Percentiles rank a stretch among this genome's conserved stretches.
Evolutionary conservation across 441 rosid species (phyloP).

Genomic region (Macaranga tanarius): DNA sequence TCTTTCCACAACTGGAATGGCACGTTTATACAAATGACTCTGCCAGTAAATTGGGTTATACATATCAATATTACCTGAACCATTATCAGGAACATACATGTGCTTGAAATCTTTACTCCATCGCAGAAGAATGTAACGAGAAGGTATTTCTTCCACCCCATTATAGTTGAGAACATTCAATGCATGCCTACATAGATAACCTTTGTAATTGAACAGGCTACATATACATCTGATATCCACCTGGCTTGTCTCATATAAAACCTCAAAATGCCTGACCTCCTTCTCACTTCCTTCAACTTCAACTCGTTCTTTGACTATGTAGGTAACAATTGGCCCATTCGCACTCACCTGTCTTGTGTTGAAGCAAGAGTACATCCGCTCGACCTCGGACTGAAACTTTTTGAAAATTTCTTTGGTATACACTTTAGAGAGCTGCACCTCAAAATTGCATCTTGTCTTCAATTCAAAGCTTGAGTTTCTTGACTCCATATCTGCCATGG

Average conservation of each 20-base stretch:
- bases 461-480: conserved; percentile 36
- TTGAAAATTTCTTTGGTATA: conserved; percentile 40
- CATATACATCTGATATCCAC: conserved; percentile 54
- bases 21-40: conserved; percentile 30
- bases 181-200: conserved; percentile 56
- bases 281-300: conserved; percentile 40
- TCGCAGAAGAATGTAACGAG: conserved; percentile 39
- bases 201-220: conserved; percentile 55
- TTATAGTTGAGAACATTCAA: conserved; percentile 52
- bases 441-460: conserved; percentile 45
- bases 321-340: conserved; percentile 41
- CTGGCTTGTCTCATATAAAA: conserved; percentile 43
- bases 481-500: conserved; percentile 42
- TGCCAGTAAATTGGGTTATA: conserved; percentile 36
- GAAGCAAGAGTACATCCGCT: conserved; percentile 53
- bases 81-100: conserved; percentile 25
- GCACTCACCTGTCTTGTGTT: conserved; percentile 45
- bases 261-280: conserved; percentile 45
- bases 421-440: conserved; percentile 49
- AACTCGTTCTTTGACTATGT: conserved; percentile 47
- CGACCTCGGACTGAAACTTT: conserved; percentile 50
- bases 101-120: conserved; percentile 45
- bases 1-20: conserved; percentile 40
- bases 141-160: conserved; percentile 49
- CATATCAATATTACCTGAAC: conserved; percentile 28